These are phyloP conservation scores for Polyporus arcularius DNA, from an alignment of 768 basidiomycete species.

Conservation along the genomic window DNA sequence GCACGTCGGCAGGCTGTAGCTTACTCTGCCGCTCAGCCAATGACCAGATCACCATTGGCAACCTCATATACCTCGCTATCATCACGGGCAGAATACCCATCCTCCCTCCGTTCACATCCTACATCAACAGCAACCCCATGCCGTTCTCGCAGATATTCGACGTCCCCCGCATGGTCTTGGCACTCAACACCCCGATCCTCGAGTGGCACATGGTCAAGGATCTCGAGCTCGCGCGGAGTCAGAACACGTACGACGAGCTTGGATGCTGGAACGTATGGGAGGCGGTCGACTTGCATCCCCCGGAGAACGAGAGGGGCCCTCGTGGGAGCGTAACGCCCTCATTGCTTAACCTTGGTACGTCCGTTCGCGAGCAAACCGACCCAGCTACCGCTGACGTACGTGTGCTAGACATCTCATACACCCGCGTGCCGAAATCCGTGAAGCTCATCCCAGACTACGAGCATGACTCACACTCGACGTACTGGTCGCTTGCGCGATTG, in stretches of 20 bases:
- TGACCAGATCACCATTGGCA: constrained; percentile 62
- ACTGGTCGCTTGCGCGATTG: constrained; percentile 33
- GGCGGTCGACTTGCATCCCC: constrained; percentile 20
- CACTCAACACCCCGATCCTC: constrained; percentile 32
- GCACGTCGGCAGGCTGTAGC: neutral
- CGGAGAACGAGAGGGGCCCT: constrained; percentile 4
- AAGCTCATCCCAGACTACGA: constrained; percentile 30
- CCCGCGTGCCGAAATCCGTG: constrained; percentile 29
- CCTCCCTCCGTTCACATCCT: constrained; percentile 38
- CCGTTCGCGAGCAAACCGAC: neutral
- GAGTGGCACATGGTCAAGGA: constrained; percentile 44
- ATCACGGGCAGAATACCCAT: constrained; percentile 39
- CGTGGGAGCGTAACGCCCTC: constrained; percentile 24
- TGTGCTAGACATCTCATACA: constrained; percentile 35
- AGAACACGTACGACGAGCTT: constrained; percentile 29
- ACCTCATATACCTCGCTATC: constrained; percentile 40
- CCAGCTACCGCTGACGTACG: neutral
- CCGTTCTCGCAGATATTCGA: constrained; percentile 43
- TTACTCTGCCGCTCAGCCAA: constrained; percentile 47
- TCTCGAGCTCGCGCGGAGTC: constrained; percentile 12
- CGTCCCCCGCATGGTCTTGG: constrained; percentile 30
- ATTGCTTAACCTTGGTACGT: constrained; percentile 30
- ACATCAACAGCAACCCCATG: constrained; percentile 31
- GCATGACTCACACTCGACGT: constrained; percentile 32
- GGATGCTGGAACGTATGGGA: constrained; percentile 45